Evolutionary conservation across 2,329 filamentous ascomycete species (phyloP), one percentile per base, ranked within the genome.

Genomic region (Pestalotiopsis sp.): DNA sequence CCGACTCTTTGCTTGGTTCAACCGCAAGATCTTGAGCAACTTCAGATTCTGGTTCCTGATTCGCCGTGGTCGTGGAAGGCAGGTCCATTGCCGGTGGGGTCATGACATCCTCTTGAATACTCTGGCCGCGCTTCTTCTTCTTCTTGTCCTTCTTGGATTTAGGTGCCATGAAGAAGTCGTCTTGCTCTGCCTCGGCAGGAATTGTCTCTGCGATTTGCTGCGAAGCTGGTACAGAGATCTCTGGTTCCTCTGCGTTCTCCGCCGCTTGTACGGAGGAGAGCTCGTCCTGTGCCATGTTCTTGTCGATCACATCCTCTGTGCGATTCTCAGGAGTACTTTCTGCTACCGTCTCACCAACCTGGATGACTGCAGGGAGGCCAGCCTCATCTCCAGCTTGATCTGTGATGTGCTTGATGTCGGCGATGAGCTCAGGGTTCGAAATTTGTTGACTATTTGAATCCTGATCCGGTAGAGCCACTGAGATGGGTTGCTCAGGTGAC

Each of bases 81-180:
- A 27, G 12, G 12, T 61, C 45, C 13, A 39, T 58, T 4, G n/a
- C 59, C 6, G 66, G 66, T 12, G 14, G 4, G 6, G 41, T 3
- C 27, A 36, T 20, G 7, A 38, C 20, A 13, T 67, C 66, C n/a
- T 67, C 66, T n/a, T 31, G n/a, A 14, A 39, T 6, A 36, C 14
- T 38, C 38, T 67, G 66, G 67, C 66, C 68, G 12, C 67, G 65
- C 59, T 75, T 80, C 62, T 76, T 72, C 66, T 71, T 73, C 72
- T 81, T 79, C 69, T 79, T 80, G 67, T 77, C 79, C 69, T 79
- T 80, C 70, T 79, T 79, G 63, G 65, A 72, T 68, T 80, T 79
- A 71, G 80, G 80, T 45, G 72, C 68, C 20, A 67, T 61, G 38
- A 49, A 61, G 23, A 68, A 52, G 25, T 75, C 67, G 45, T 70